These are phyloP conservation scores for Lavandula angustifolia DNA, from an alignment of 257 asterid species.

Conservation along the genomic window DNA sequence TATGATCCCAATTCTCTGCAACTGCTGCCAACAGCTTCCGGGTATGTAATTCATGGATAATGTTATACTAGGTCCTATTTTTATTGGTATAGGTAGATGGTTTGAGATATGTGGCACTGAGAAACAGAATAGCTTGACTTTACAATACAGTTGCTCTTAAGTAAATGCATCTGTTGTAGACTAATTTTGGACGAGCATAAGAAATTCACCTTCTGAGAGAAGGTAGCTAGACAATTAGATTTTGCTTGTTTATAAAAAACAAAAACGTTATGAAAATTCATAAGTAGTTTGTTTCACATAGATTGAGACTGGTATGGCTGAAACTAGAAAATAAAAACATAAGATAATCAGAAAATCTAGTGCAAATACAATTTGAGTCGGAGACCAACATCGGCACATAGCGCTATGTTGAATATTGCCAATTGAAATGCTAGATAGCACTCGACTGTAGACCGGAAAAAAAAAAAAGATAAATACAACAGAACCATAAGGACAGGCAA, in stretches of 20 bases:
- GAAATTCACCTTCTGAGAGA: conserved; percentile 79
- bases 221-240: conserved; percentile 27
- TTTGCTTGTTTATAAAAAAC: conserved; percentile 10
- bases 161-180: conserved; percentile 84
- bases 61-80: conserved; percentile 22
- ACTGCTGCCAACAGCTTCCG: conserved; percentile 86
- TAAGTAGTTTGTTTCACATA: no score
- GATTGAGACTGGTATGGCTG: no score
- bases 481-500: no score
- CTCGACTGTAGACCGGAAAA: no score
- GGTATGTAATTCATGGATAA: conserved; percentile 52
- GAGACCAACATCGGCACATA: no score
- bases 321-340: no score
- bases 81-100: conserved; percentile 19
- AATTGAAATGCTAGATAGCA: no score
- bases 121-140: conserved; percentile 1
- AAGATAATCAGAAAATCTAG: no score
- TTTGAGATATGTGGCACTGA: conserved; percentile 7
- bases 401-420: no score
- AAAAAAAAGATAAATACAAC: no score
- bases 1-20: conserved; percentile 74
- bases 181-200: conserved; percentile 96
- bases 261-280: conserved; percentile 16
- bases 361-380: no score
- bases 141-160: conserved; percentile 47